phyloP scores from a whole-genome alignment of 163 green algal genomes.

The Scenedesmus sp. region DNA sequence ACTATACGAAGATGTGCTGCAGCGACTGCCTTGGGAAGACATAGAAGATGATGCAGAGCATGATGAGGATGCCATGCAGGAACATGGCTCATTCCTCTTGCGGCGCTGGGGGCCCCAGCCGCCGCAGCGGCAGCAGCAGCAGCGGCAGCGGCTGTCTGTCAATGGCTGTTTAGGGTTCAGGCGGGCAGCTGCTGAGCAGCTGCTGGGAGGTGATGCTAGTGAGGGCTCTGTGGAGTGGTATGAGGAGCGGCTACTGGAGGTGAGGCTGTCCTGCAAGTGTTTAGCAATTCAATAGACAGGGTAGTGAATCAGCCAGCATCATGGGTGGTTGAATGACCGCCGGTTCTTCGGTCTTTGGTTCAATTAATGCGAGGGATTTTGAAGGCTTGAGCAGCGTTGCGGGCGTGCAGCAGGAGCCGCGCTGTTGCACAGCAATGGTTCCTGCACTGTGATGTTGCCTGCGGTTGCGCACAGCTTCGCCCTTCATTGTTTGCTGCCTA shows the following conservation, averaged over 20 bases:
- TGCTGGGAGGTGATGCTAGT: background rate
- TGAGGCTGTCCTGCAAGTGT: background rate
- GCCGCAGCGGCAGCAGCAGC: background rate
- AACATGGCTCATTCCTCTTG: background rate
- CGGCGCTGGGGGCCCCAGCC: background rate
- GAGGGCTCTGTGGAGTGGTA: constrained; percentile 15
- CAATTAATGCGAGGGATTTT: too few species aligned
- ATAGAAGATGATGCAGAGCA: background rate
- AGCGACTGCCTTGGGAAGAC: constrained; percentile 6
- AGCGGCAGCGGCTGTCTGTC: background rate
- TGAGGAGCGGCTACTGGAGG: constrained; percentile 28
- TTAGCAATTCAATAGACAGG: background rate
- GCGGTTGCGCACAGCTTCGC: background rate
- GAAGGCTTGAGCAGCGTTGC: too few species aligned
- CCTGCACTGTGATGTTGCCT: too few species aligned
- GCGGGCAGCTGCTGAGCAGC: background rate
- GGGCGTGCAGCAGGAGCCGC: background rate
- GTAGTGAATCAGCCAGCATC: too few species aligned
- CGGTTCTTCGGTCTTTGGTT: too few species aligned
- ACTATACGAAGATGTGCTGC: background rate
- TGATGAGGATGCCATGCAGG: background rate
- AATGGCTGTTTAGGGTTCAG: background rate
- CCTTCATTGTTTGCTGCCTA: background rate
- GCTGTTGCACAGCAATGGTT: background rate
- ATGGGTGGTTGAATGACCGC: too few species aligned